Base-by-base conservation (phyloP, 306 rosid species). In the Castanospermum australe region DNA sequence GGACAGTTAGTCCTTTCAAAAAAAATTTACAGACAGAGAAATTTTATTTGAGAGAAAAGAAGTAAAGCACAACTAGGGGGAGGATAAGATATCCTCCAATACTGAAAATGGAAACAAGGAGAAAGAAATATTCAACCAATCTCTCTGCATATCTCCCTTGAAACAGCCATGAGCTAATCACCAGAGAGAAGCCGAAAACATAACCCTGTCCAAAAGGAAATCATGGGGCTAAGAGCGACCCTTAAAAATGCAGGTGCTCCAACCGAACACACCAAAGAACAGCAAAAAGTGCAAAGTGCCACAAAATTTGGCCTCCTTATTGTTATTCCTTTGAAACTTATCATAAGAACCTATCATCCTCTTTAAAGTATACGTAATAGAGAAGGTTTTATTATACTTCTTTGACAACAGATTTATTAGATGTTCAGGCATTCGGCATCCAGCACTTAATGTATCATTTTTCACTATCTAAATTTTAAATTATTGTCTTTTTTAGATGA, bases 161-260 rank as follows among this genome's bases (percentile, higher is more conserved):
- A 59, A 59, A n/a, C 45, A 41, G 12, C 14, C 18, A 74, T 17
- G 69, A 59, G 69, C 30, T 42, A 59, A 59, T 24, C 45, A 41
- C 14, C 8, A 36, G 45, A n/a, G 48, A 57, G 42, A 59, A 57
- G 8, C 32, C 51, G 22, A 55, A 75, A 61, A 22, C 48, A 60
- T 8, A n/a, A 74, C 41, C 44, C 57, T 72, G 32, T n/a, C 65
- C 10, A 72, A 48, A 48, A 72, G 77, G 38, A 72, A 24, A 74
- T 41, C 17, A 39, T n/a, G 69, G 18, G 14, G 33, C 21, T 60
- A 18, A 75, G 57, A 42, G 32, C n/a, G n/a, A 17, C 52, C 28
- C 57, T 25, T 42, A 60, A 42, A 21, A 42, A n/a, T 44, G 57
- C 45, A 4, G 20, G 57, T 74, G 20, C 20, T 75, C 38, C 22